Conservation (phyloP, 768 basidiomycete genomes). For the Agrocybe pediades region DNA sequence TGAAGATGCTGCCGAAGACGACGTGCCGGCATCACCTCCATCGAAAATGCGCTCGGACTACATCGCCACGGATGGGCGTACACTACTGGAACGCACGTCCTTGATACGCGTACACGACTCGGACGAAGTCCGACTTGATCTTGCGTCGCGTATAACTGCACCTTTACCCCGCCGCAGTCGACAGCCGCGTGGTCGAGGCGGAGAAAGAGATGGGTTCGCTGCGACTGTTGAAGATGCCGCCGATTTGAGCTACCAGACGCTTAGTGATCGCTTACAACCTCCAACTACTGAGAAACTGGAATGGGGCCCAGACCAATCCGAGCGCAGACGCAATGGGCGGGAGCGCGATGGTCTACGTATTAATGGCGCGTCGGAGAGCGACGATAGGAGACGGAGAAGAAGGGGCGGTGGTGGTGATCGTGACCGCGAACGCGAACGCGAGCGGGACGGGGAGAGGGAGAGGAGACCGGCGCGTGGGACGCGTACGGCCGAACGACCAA, state of each 20-base stretch:
- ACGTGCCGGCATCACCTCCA: slow-evolving; percentile 44
- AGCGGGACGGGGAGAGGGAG: slow-evolving; percentile 19
- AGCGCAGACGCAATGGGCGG: slow-evolving; percentile 3
- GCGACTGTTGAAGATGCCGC: slow-evolving; percentile 8
- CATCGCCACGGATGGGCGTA: slow-evolving; percentile 49
- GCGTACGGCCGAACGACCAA: slow-evolving; percentile 36
- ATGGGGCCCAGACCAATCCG: slow-evolving; percentile 17
- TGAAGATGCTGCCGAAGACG: slow-evolving; percentile 7
- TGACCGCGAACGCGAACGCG: slow-evolving; percentile 17
- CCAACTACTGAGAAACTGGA: slow-evolving; percentile 16
- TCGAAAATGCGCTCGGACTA: slow-evolving; percentile 75
- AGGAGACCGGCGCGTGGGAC: slow-evolving; percentile 24
- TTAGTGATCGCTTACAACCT: slow-evolving; percentile 18
- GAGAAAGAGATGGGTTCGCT: slow-evolving; percentile 6
- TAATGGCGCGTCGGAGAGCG: slow-evolving; percentile 8
- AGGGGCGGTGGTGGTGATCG: slow-evolving; percentile 14
- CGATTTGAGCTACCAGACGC: neutral
- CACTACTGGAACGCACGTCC: slow-evolving; percentile 60
- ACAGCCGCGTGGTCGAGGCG: slow-evolving; percentile 20
- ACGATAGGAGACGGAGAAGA: slow-evolving; percentile 19
- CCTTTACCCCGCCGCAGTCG: slow-evolving; percentile 46
- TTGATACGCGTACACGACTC: slow-evolving; percentile 37
- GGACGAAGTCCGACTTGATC: slow-evolving; percentile 24
- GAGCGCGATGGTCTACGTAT: slow-evolving; percentile 5
- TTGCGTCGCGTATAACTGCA: slow-evolving; percentile 48